phyloP scores from a whole-genome alignment of 208 protist species.

The Tritrichomonas foetus region DNA sequence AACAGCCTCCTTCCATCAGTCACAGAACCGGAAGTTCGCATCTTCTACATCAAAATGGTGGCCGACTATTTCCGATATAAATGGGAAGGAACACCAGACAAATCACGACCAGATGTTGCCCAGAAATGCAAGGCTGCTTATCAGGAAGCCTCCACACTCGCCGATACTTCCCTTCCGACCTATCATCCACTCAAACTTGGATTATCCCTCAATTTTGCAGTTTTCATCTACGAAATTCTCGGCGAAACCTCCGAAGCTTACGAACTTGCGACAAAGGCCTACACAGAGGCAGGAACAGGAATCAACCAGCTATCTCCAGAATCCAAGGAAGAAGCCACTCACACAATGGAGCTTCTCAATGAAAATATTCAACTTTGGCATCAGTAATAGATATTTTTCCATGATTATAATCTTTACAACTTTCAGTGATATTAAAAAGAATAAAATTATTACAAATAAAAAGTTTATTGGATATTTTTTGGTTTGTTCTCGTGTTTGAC shows the following conservation, averaged over 20 bases:
- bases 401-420: background rate
- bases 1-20: background rate
- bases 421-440: background rate
- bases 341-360: background rate
- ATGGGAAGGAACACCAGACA: background rate
- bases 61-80: background rate
- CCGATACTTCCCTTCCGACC: background rate
- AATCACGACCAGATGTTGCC: background rate
- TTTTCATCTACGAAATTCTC: constrained; percentile 25
- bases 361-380: background rate
- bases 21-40: constrained; percentile 7
- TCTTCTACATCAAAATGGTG: background rate
- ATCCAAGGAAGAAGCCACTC: background rate
- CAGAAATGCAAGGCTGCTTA: background rate
- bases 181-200: background rate
- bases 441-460: background rate
- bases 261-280: background rate
- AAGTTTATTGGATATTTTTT: too few relatives aligned
- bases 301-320: background rate
- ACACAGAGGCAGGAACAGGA: background rate
- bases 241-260: background rate
- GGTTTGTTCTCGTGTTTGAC: too few relatives aligned
- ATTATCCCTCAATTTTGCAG: background rate
- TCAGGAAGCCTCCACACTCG: background rate
- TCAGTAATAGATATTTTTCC: background rate